Percentiles rank a stretch among this genome's conserved stretches.
Conservation (phyloP, 306 rosid species). For the Biancaea sappan region DNA sequence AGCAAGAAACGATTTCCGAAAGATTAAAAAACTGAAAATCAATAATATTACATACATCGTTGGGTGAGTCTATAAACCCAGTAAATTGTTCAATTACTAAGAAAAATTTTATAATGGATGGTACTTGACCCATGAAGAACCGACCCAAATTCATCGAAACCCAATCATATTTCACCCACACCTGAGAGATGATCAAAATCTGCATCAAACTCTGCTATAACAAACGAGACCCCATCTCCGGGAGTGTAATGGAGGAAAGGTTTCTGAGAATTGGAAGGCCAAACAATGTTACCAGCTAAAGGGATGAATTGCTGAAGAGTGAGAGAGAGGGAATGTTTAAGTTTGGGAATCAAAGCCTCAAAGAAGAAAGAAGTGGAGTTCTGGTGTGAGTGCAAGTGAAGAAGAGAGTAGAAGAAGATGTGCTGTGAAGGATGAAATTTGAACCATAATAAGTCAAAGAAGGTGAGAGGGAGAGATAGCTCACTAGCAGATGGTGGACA, state of each 20-base stretch:
- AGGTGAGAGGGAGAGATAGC: conserved; percentile 42
- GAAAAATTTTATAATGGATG: too few relatives aligned
- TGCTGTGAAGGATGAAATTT: conserved; percentile 45
- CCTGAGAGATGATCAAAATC: conserved; percentile 37
- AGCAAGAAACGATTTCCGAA: too few relatives aligned
- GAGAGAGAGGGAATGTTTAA: conserved; percentile 52
- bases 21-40: too few relatives aligned
- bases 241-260: conserved; percentile 43
- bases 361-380: background rate
- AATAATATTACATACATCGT: too few relatives aligned
- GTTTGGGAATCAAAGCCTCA: conserved; percentile 35
- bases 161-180: background rate
- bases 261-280: conserved; percentile 49
- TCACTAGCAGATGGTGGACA: conserved; percentile 3
- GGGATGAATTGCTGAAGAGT: conserved; percentile 53
- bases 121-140: too few relatives aligned
- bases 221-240: conserved; percentile 46
- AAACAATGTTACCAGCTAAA: conserved; percentile 45
- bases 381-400: background rate
- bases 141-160: background rate
- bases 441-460: conserved; percentile 46
- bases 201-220: conserved; percentile 39
- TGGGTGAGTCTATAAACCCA: too few relatives aligned
- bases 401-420: conserved; percentile 43
- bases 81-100: too few relatives aligned